A percentile compares a stretch with the other conserved stretches of the same genome.
Evolutionary conservation across 2,329 filamentous ascomycete genomes (phyloP).

Genomic region (Pseudogymnoascus sp.): DNA sequence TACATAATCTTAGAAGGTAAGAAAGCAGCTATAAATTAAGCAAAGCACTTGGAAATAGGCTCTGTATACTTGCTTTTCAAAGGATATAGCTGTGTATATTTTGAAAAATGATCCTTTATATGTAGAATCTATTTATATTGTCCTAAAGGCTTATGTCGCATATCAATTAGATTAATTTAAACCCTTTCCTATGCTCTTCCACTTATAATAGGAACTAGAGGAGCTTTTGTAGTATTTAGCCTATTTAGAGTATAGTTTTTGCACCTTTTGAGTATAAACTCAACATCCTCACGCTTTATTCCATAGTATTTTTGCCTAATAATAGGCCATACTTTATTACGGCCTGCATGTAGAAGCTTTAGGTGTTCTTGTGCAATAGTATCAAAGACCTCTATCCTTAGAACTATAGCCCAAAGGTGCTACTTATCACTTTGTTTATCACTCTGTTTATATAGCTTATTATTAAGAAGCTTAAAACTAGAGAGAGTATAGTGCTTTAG

Average conservation of each 20-base stretch:
- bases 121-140: conserved; percentile 17
- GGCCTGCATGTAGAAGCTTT: no score
- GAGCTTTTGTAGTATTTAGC: neutral
- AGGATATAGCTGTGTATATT: conserved; percentile 15
- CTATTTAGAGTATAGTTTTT: no score
- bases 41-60: conserved; percentile 11
- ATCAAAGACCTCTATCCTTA: neutral
- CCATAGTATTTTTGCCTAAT: no score
- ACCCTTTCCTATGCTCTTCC: conserved; percentile 6
- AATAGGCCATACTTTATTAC: no score
- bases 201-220: conserved; percentile 9
- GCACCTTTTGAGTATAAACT: no score
- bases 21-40: conserved; percentile 10
- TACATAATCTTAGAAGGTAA: conserved; percentile 14
- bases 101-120: conserved; percentile 18
- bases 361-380: neutral
- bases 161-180: conserved; percentile 19
- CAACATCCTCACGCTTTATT: no score
- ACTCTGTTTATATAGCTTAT: no score
- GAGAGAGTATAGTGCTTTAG: no score
- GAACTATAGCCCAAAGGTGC: neutral
- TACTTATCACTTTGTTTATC: no score
- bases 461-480: no score
- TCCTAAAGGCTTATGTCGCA: conserved; percentile 13
- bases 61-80: conserved; percentile 13